Conservation (phyloP, 495 filamentous ascomycete genomes). For the Tuber borchii region DNA sequence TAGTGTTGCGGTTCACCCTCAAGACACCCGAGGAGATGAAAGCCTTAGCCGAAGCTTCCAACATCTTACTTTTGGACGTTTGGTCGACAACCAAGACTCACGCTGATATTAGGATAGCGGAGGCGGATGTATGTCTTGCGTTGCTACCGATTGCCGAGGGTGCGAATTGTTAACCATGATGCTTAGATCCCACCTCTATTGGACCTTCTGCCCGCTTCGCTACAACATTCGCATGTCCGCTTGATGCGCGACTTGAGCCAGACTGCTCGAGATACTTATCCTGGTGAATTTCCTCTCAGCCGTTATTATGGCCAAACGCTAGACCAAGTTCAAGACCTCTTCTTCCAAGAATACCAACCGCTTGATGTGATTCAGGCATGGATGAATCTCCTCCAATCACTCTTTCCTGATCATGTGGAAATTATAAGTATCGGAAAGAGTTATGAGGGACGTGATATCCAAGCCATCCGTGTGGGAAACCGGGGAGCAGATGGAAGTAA, state of each 20-base stretch:
- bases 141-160: conserved; percentile 3
- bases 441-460: conserved; percentile 80
- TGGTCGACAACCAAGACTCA: conserved; percentile 78
- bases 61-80: conserved; percentile 75
- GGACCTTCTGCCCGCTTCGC: conserved; percentile 67
- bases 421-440: conserved; percentile 70
- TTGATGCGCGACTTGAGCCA: conserved; percentile 77
- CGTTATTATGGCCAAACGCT: conserved; percentile 19
- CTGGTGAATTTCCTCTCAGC: conserved; percentile 39
- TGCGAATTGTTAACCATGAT: conserved; percentile 9
- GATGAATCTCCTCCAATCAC: conserved; percentile 81
- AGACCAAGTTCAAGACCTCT: conserved; percentile 56
- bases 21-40: conserved; percentile 61
- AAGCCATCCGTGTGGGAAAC: conserved; percentile 67
- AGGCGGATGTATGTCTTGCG: conserved; percentile 59
- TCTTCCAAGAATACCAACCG: conserved; percentile 84
- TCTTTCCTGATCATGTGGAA: conserved; percentile 73
- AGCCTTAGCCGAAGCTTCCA: conserved; percentile 64
- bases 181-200: conserved; percentile 65
- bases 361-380: conserved; percentile 70
- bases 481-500: conserved; percentile 4
- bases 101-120: conserved; percentile 77
- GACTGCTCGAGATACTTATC: conserved; percentile 70
- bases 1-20: conserved; percentile 84
- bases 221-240: conserved; percentile 64